These are phyloP conservation scores for Fulvia fulva DNA, from an alignment of 2,329 filamentous ascomycete genomes.

Conservation along the genomic window DNA sequence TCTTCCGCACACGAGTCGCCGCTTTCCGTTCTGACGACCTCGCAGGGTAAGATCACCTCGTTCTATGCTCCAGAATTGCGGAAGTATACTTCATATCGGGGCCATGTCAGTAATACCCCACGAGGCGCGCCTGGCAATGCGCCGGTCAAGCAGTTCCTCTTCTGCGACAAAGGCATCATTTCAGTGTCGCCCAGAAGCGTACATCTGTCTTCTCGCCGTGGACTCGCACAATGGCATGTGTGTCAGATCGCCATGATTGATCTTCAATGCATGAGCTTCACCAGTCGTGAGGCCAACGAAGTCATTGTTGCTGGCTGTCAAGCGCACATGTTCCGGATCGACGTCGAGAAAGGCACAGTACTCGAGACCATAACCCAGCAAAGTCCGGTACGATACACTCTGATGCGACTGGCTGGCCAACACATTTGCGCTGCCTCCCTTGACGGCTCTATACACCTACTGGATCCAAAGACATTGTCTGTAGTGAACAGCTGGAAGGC, in stretches of 20 bases:
- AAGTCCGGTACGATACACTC: conserved; percentile 63
- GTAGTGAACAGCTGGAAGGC: conserved; percentile 86
- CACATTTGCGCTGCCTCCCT: conserved; percentile 90
- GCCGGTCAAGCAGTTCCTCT: conserved; percentile 78
- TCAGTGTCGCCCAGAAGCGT: conserved; percentile 78
- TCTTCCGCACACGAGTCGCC: background rate
- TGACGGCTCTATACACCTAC: conserved; percentile 75
- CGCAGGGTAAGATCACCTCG: conserved; percentile 78
- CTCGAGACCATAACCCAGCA: conserved; percentile 36
- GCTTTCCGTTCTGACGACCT: background rate
- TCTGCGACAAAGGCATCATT: conserved; percentile 87
- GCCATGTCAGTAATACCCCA: conserved; percentile 54
- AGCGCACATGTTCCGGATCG: conserved; percentile 74
- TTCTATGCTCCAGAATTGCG: conserved; percentile 84
- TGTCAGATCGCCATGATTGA: conserved; percentile 75
- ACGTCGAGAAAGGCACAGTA: conserved; percentile 54
- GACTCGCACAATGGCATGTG: conserved; percentile 84
- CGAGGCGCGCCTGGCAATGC: conserved; percentile 54
- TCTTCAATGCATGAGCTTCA: conserved; percentile 92
- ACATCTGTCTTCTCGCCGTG: conserved; percentile 81
- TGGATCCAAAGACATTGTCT: conserved; percentile 73
- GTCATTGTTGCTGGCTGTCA: conserved; percentile 86
- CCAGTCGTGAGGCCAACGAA: conserved; percentile 75
- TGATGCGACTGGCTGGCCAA: conserved; percentile 81
- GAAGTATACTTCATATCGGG: conserved; percentile 84